Conservation (phyloP, 352 stramenopile species). For the Elongisporangium anandrum region DNA sequence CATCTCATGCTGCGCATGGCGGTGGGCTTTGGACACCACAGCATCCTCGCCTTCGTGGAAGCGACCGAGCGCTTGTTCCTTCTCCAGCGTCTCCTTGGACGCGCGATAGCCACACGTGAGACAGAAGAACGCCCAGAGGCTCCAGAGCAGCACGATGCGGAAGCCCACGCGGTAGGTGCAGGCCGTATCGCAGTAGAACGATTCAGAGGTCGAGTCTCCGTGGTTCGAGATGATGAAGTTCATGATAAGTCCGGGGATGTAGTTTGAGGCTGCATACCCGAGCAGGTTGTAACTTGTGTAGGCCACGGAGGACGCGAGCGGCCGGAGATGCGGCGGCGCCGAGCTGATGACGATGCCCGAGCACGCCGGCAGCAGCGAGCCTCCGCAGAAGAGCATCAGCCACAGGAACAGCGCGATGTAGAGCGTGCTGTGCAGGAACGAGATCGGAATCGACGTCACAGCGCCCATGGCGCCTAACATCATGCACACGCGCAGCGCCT, state of each 20-base stretch:
- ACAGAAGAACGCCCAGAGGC: conserved; percentile 68
- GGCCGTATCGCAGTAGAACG: conserved; percentile 44
- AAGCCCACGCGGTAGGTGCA: conserved; percentile 83
- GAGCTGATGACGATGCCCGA: conserved; percentile 84
- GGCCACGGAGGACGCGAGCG: conserved; percentile 71
- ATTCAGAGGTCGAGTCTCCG: conserved; percentile 18
- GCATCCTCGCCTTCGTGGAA: not conserved
- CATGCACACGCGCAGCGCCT: conserved; percentile 71
- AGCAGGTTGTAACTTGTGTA: conserved; percentile 85
- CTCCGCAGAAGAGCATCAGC: conserved; percentile 84
- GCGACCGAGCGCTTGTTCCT: not conserved
- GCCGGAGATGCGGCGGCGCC: conserved; percentile 49
- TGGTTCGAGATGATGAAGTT: conserved; percentile 63
- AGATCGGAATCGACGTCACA: conserved; percentile 54
- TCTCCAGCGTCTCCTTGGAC: not conserved
- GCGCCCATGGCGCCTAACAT: conserved; percentile 46
- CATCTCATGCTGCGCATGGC: not conserved
- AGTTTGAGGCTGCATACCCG: conserved; percentile 82
- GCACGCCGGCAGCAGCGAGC: conserved; percentile 63
- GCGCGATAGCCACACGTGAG: conserved; percentile 36
- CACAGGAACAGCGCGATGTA: conserved; percentile 72
- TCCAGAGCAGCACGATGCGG: conserved; percentile 77
- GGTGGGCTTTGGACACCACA: not conserved
- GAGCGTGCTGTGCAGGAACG: conserved; percentile 58
- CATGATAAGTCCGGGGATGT: conserved; percentile 80